Evolutionary conservation across 75 land plant genomes (phyloP), one percentile per base, ranked within the genome.

Genomic region (Larix kaempferi): DNA sequence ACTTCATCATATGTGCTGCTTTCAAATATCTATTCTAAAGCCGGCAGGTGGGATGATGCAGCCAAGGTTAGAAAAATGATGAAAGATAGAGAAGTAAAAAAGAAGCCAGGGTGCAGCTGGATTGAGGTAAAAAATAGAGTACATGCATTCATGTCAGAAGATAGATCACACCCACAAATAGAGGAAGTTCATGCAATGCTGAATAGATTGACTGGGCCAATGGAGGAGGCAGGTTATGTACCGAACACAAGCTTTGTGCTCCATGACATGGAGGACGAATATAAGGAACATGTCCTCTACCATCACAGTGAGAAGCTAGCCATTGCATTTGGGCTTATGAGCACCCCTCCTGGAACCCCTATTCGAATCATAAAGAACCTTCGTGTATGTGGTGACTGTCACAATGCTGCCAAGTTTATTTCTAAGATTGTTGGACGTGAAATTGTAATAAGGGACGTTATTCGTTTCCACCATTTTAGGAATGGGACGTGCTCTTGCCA

Each of bases 241-340:
- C 90, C 89, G 33, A 77, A 88, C 25, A 88, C 84, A 6, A 79
- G 74, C 54, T 88, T 78, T 78, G 89, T 88, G 69, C 39, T 87
- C 71, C 87, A 88, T 71, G 91, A 88, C 78, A 80, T 84, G 52
- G 88, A 86, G 52, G 88, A 82, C 16, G 88, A 91, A 71, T 82
- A 85, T 75, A 86, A 91, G 76, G 90, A 88, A 62, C 71, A 84
- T 27, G 78, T 76, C 33, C 79, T 88, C 1, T 65, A 75, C 13
- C 75, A 84, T 73, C 90, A 91, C 69, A 86, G 90, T 65, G 92
- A 88, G 80, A 88, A 83, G 74, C 86, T 90, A 56, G 89, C 90
- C 11, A 85, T 84, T 73, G 92, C 90, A 21, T 23, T 25, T 63
- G 66, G 66, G 26, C 26, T 44, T 44, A 44, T 44, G 49, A 44